Conservation (phyloP, 306 rosid species). For the Pyrus bretschneideri region DNA sequence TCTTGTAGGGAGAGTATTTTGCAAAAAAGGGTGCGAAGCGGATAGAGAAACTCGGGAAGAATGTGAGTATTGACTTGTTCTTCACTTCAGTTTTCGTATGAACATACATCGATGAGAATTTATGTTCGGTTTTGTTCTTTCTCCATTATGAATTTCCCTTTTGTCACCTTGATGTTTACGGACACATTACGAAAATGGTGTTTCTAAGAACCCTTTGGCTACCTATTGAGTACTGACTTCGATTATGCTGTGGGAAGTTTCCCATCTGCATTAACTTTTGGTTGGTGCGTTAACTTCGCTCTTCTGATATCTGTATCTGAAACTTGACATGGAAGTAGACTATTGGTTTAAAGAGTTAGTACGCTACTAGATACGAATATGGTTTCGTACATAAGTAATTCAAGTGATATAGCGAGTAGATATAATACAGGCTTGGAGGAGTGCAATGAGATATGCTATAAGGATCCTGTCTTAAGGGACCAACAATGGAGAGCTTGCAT, state of each 20-base stretch:
- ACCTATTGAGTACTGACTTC: background rate
- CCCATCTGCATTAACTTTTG: background rate
- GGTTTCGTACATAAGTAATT: background rate
- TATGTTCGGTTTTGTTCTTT: background rate
- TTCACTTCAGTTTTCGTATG: background rate
- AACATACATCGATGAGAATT: background rate
- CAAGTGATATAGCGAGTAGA: background rate
- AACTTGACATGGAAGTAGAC: background rate
- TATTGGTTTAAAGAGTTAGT: background rate
- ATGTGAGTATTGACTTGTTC: constrained; percentile 43
- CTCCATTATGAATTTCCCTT: background rate
- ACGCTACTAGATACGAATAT: background rate
- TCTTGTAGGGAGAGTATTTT: constrained; percentile 79
- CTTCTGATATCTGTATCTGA: background rate
- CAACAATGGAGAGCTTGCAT: constrained; percentile 92
- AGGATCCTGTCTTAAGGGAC: constrained; percentile 89
- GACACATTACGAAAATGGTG: background rate
- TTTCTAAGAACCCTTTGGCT: background rate
- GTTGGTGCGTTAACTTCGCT: background rate
- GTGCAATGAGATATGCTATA: constrained; percentile 74
- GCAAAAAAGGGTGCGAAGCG: constrained; percentile 83
- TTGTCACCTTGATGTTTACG: background rate
- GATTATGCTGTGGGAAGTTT: background rate
- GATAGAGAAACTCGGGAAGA: constrained; percentile 79
- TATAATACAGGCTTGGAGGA: constrained; percentile 59